These are phyloP conservation scores for Linanthus parryae DNA, from an alignment of 148 eudicot genomes.

Conservation along the genomic window DNA sequence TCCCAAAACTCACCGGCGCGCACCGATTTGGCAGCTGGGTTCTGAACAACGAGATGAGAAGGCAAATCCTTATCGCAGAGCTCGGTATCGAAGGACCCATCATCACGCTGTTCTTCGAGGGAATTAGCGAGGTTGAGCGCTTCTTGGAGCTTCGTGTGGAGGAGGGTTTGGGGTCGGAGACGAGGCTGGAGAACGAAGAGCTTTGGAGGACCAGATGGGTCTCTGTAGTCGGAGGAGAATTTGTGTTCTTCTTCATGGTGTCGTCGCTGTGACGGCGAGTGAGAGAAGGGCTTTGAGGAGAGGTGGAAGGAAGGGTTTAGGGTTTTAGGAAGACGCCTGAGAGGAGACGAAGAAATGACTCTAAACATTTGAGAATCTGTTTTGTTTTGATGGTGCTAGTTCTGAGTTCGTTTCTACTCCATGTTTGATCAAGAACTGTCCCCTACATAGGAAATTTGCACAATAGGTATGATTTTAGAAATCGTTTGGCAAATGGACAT, in stretches of 20 bases:
- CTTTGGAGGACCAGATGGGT: conserved; percentile 45
- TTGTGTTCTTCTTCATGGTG: no score
- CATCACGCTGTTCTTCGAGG: conserved; percentile 76
- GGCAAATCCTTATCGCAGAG: conserved; percentile 47
- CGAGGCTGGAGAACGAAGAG: conserved; percentile 85
- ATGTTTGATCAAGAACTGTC: no score
- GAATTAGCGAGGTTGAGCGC: conserved; percentile 90
- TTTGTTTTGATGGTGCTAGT: no score
- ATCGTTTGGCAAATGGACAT: no score
- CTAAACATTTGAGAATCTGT: no score
- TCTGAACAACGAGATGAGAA: conserved; percentile 73
- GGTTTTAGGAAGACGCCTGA: not conserved
- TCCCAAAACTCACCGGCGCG: conserved; percentile 49
- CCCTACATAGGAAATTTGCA: no score
- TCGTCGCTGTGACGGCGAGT: not conserved
- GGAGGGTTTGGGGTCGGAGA: conserved; percentile 35
- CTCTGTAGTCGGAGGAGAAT: conserved; percentile 20
- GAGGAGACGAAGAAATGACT: no score
- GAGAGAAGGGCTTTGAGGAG: not conserved
- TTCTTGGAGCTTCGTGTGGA: conserved; percentile 68
- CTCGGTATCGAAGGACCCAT: conserved; percentile 56
- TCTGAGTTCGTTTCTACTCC: no score
- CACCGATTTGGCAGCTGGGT: conserved; percentile 47
- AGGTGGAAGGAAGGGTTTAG: not conserved
- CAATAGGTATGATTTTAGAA: no score